Base-by-base conservation (phyloP, 2,329 filamentous ascomycete species). In the Microdochium nivale region DNA sequence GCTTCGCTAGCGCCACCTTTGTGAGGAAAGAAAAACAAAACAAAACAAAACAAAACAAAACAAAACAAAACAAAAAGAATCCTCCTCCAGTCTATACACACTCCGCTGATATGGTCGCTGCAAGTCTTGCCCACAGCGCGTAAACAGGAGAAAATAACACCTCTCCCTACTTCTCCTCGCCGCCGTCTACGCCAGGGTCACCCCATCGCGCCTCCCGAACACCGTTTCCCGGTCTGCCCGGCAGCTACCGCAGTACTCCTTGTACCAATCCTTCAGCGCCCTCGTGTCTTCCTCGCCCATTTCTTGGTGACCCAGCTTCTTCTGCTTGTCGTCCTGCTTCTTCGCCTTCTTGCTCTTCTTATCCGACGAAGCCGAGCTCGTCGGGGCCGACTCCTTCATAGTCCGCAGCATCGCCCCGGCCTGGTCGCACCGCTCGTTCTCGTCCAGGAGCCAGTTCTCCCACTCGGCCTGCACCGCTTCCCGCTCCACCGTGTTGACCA, bases 391-490 rank as follows among this genome's bases (percentile, higher is more conserved):
- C 23, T 55, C 52, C 3, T 62, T 56, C 43, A 64, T 63, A 3
- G 56, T 49, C 10, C 61, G 52, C 21, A 86, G 65, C 60, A 77
- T 67, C 30, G 62, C 63, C 25, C 73, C 70, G 5, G 81, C 72
- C 62, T 86, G 80, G 52, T 81, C 81, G 66, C 94, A 99, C 48
- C 88, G 80, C 32, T 76, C 69, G 56, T 83, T 85, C 70, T 99
- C 94, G 58, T 88, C 86, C 2, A 80, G 69, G 27, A 97, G 77
- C 91, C 92, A 99, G 56, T 88, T 88, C 71, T 96, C 91, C 86
- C 90, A 99, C 67, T 96, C 92, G 0, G 87, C 86, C 61, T 83
- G 80, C 51, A 97, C 69, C 66, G 96, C 85, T 67, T 96, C 90
- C 53, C 80, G 79, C 73, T 97, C 94, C 25, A 97, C 83, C 52